Conservation (phyloP, 75 land plant species). For the Selaginella moellendorffii region DNA sequence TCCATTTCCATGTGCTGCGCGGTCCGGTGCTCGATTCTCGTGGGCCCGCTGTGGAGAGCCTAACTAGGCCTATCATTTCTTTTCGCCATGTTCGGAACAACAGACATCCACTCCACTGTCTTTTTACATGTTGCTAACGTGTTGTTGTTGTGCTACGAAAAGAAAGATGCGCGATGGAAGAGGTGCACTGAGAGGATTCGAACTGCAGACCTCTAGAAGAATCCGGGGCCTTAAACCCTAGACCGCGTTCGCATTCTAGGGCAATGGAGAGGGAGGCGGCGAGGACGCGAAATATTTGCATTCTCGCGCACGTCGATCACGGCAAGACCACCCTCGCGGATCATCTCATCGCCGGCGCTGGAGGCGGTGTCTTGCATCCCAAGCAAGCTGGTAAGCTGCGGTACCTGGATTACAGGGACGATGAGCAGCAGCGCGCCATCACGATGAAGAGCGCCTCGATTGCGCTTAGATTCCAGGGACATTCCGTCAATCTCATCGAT, state of each 20-base stretch:
- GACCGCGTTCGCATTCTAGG: not conserved
- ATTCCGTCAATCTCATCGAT: slow-evolving; percentile 64
- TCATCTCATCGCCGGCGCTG: slow-evolving; percentile 63
- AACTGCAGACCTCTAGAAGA: not conserved
- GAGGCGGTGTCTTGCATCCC: slow-evolving; percentile 57
- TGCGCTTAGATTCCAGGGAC: slow-evolving; percentile 30
- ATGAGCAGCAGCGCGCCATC: slow-evolving; percentile 82
- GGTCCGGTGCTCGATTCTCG: not conserved
- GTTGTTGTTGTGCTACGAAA: not conserved
- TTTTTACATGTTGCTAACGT: not conserved
- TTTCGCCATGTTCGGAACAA: not conserved
- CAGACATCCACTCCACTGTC: not conserved
- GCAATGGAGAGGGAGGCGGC: not conserved
- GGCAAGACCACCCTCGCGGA: slow-evolving; percentile 93
- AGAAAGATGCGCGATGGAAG: not conserved
- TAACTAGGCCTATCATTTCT: not conserved
- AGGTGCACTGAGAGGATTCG: not conserved
- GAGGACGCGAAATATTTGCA: slow-evolving; percentile 56
- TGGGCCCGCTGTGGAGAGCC: not conserved
- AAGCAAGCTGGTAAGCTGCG: slow-evolving; percentile 65
- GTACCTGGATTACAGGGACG: slow-evolving; percentile 69
- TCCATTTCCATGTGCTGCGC: not conserved
- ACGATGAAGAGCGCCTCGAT: slow-evolving; percentile 96
- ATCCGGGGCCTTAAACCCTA: not conserved
- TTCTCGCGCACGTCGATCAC: slow-evolving; percentile 89